Base-by-base conservation (phyloP, 2,329 filamentous ascomycete species). In the Colletotrichum brevisporum region DNA sequence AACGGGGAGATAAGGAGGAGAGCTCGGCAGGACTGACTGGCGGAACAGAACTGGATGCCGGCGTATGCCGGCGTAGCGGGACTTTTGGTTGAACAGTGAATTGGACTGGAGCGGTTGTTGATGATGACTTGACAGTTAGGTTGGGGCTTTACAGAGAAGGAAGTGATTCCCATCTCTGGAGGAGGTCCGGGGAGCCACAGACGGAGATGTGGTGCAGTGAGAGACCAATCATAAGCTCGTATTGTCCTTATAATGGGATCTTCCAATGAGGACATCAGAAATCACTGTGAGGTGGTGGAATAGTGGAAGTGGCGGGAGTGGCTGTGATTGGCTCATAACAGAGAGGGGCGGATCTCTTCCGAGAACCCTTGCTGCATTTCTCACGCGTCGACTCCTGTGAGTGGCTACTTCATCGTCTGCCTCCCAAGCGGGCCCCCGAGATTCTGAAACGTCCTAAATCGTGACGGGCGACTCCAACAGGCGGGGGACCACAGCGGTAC, bases 361-460 rank as follows among this genome's bases (percentile, higher is more conserved):
- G 66, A 69, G 36, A 50, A 52, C 56, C 66, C 66, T 18, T 69
- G 66, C 51, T 26, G 27, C 50, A 41, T 51, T 39, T 41, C 10
- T 18, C 47, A 50, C 4, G 16, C 9, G 47, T 50, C n/a, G 41
- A 24, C 45, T n/a, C n/a, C 39, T 41, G 24, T 70, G 52, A 70
- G 10, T 70, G 67, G 67, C 67, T 67, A 58, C 63, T 54, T 57
- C 52, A 45, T 57, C n/a, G 24, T 36, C 56, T 39, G 26, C 53
- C 52, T 66, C 36, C 41, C 31, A 47, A 26, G 36, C 41, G 16
- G 24, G 13, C 41, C 57, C 63, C 63, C 57, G 52, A 39, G 36
- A 53, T 54, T 68, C 67, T 70, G 67, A 70, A 70, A 70, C 67
- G 63, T 63, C 47, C 67, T 70, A 70, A 68, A 67, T 68, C 57